Conservation (phyloP, 2,329 filamentous ascomycete species). For the Alternaria incomplexa region DNA sequence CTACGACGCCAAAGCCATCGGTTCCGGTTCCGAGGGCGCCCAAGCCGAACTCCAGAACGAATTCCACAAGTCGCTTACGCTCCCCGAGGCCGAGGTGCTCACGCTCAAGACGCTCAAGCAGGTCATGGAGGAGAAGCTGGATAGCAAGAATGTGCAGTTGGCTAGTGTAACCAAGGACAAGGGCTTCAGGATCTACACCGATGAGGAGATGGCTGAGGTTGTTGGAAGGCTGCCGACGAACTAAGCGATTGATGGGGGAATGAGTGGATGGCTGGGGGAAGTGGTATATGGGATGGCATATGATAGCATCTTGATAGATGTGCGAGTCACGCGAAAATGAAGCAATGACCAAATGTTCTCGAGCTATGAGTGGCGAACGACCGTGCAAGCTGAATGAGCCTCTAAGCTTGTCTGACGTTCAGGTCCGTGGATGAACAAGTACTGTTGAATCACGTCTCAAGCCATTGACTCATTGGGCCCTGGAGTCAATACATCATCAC, state of each 20-base stretch:
- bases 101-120: slow-evolving; percentile 98
- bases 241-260: slow-evolving; percentile 31
- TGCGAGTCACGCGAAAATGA: slow-evolving; percentile 34
- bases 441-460: too few relatives aligned
- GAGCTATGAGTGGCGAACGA: too few relatives aligned
- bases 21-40: slow-evolving; percentile 94
- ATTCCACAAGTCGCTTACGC: slow-evolving; percentile 96
- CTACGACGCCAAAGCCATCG: slow-evolving; percentile 98
- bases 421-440: too few relatives aligned
- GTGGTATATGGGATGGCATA: neutral
- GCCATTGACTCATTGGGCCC: too few relatives aligned
- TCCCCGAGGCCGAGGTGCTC: slow-evolving; percentile 90
- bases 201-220: slow-evolving; percentile 94
- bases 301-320: slow-evolving; percentile 19
- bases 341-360: slow-evolving; percentile 31
- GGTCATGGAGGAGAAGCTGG: slow-evolving; percentile 99
- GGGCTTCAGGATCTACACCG: slow-evolving; percentile 97
- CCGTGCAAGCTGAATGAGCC: too few relatives aligned
- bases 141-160: slow-evolving; percentile 97
- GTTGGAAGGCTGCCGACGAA: slow-evolving; percentile 75
- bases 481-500: too few relatives aligned
- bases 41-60: slow-evolving; percentile 98
- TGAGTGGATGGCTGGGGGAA: neutral
- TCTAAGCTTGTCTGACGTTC: too few relatives aligned
- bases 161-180: slow-evolving; percentile 97